Conservation (phyloP, 2,329 filamentous ascomycete species). For the Tolypocladium capitatum region DNA sequence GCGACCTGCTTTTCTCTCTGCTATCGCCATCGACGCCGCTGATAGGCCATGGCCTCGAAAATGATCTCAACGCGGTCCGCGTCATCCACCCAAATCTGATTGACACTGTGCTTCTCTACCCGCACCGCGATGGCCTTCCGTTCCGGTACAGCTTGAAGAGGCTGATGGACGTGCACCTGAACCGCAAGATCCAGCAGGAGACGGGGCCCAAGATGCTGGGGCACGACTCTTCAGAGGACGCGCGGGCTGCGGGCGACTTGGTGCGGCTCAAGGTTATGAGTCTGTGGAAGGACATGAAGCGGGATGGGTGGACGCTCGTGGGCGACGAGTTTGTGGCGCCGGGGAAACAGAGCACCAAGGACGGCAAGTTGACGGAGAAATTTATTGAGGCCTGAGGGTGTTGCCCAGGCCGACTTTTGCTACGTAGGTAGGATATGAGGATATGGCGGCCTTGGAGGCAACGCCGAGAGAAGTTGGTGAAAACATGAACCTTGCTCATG, state of each 20-base stretch:
- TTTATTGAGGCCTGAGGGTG: constrained; percentile 19
- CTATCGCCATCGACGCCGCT: constrained; percentile 68
- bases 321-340: constrained; percentile 34
- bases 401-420: neutral
- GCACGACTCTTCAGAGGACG: constrained; percentile 89
- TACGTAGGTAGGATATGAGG: neutral
- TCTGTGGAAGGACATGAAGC: constrained; percentile 55
- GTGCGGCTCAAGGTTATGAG: constrained; percentile 58
- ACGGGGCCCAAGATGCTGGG: constrained; percentile 38
- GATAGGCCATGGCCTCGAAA: constrained; percentile 89
- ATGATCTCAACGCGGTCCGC: constrained; percentile 77
- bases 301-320: constrained; percentile 52
- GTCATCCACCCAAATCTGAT: constrained; percentile 75
- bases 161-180: constrained; percentile 57
- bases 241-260: constrained; percentile 75
- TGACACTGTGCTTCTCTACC: constrained; percentile 76
- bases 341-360: constrained; percentile 8
- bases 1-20: constrained; percentile 62
- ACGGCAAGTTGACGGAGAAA: constrained; percentile 20
- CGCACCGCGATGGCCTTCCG: constrained; percentile 64
- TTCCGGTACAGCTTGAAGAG: constrained; percentile 64
- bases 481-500: neutral
- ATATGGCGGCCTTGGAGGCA: neutral
- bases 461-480: neutral
- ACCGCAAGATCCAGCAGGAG: constrained; percentile 66